A percentile compares a stretch with the other conserved stretches of the same genome.
phyloP scores from a whole-genome alignment of 352 stramenopile genomes.

The Pythium periplocum region DNA sequence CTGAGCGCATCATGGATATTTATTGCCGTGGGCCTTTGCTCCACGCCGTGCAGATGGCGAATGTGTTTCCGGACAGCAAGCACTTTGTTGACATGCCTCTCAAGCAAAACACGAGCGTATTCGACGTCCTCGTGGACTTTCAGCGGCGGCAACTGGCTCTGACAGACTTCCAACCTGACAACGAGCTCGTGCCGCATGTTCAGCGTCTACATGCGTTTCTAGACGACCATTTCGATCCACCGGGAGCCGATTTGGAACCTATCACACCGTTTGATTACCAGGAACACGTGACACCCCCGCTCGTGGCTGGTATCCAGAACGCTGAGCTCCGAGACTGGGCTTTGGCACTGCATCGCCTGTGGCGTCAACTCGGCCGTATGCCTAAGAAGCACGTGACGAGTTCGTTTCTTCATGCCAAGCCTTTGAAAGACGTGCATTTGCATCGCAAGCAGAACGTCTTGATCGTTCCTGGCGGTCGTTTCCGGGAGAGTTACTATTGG shows the following conservation, averaged over 20 bases:
- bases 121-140: constrained; percentile 72
- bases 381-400: constrained; percentile 41
- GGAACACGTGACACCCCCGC: constrained; percentile 36
- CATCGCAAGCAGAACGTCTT: constrained; percentile 51
- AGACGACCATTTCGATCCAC: constrained; percentile 75
- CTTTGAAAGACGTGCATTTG: constrained; percentile 27
- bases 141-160: constrained; percentile 41
- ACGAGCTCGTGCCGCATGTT: constrained; percentile 20
- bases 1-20: constrained; percentile 63
- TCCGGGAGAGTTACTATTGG: constrained; percentile 92
- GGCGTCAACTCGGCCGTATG: constrained; percentile 62
- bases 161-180: constrained; percentile 34
- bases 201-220: constrained; percentile 58
- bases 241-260: constrained; percentile 66
- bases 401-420: constrained; percentile 50
- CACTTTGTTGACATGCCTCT: constrained; percentile 93
- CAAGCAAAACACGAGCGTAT: constrained; percentile 65
- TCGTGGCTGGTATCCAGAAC: constrained; percentile 51
- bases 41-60: constrained; percentile 63
- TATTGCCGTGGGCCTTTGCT: constrained; percentile 67
- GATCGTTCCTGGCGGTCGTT: constrained; percentile 87
- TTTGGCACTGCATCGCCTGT: constrained; percentile 64
- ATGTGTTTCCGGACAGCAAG: constrained; percentile 88
- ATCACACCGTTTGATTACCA: constrained; percentile 72
- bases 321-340: constrained; percentile 56